These are phyloP conservation scores for Alternaria brassicicola DNA, from an alignment of 2,329 filamentous ascomycete species.

Conservation along the genomic window DNA sequence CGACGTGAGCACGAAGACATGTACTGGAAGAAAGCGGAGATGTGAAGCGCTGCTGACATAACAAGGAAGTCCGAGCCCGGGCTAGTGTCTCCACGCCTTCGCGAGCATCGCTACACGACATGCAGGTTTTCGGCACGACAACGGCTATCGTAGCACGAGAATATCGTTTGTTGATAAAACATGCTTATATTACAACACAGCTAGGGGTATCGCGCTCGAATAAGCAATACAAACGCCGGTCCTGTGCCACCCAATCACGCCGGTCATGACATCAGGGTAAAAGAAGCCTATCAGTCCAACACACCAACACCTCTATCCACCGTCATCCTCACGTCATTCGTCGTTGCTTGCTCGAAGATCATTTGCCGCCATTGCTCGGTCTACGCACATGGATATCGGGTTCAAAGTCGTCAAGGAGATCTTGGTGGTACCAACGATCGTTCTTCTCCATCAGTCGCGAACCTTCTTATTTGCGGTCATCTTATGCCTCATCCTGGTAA, in stretches of 20 bases:
- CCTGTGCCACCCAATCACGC: neutral
- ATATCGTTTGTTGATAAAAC: neutral
- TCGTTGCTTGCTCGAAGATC: neutral
- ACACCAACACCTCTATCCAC: neutral
- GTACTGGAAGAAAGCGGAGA: neutral
- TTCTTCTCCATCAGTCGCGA: neutral
- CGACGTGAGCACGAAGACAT: neutral
- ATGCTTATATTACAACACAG: neutral
- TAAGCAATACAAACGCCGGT: neutral
- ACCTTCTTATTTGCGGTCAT: neutral
- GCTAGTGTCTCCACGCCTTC: neutral
- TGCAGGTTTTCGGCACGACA: neutral
- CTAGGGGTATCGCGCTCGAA: neutral
- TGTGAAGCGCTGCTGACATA: neutral
- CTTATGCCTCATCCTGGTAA: conserved; percentile 8
- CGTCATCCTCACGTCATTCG: neutral
- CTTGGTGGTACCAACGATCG: neutral
- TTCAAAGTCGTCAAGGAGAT: neutral
- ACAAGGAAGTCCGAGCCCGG: neutral
- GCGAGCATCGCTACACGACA: neutral
- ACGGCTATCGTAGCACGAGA: neutral
- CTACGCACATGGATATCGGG: neutral
- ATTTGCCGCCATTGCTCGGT: neutral
- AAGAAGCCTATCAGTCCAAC: neutral
- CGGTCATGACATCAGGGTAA: neutral